phyloP scores from a whole-genome alignment of 108 stramenopile species.

The Nitzschia sp. region DNA sequence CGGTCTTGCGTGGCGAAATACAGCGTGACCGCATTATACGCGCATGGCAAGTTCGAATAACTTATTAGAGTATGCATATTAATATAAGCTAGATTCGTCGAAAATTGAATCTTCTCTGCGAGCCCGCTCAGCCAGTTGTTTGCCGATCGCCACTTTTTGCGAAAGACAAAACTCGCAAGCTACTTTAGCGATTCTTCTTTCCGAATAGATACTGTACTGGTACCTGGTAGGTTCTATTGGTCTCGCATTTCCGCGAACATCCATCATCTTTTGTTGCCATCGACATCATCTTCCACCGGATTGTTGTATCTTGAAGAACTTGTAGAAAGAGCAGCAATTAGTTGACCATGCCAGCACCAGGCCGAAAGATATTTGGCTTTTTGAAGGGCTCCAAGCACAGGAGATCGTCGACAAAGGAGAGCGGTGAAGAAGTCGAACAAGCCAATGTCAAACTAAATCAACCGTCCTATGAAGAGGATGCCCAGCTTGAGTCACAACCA shows the following conservation, averaged over 20 bases:
- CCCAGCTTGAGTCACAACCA: background rate
- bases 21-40: no score
- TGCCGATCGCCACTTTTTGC: background rate
- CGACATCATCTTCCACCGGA: background rate
- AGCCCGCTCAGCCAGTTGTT: no score
- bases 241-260: no score
- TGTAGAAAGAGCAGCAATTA: background rate
- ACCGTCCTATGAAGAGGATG: background rate
- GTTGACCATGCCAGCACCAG: slow-evolving; percentile 10
- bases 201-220: background rate
- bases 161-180: background rate
- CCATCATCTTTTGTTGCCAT: no score
- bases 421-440: no score
- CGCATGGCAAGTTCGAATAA: no score
- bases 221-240: no score
- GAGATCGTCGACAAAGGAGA: background rate
- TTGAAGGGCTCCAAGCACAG: slow-evolving; percentile 16
- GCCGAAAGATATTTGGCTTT: slow-evolving; percentile 11
- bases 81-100: no score
- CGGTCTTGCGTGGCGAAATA: no score
- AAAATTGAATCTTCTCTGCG: no score
- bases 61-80: no score
- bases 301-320: background rate
- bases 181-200: background rate
- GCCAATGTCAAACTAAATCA: no score